These are phyloP conservation scores for Trypanosoma scelopori DNA, from an alignment of 208 protist genomes.

Conservation along the genomic window DNA sequence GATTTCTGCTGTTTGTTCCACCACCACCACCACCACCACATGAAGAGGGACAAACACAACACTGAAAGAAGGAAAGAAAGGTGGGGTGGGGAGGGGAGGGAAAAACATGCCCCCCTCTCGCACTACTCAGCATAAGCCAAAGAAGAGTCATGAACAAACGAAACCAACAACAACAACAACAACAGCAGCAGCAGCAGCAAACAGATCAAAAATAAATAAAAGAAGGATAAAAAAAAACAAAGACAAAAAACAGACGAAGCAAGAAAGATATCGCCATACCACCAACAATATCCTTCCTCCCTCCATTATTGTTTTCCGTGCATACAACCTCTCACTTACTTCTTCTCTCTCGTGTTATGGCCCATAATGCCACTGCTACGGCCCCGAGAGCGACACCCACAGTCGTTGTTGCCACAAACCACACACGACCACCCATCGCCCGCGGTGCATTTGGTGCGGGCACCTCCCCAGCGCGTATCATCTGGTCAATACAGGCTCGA, in stretches of 20 bases:
- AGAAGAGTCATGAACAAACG: no score
- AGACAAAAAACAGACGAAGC: not conserved
- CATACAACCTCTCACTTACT: slow-evolving; percentile 19
- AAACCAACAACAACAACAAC: no score
- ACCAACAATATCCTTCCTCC: not conserved
- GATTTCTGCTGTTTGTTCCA: no score
- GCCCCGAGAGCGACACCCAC: slow-evolving; percentile 26
- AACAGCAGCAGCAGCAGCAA: not conserved
- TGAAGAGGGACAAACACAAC: no score
- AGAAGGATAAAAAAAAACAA: slow-evolving; percentile 13
- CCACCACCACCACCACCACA: not conserved
- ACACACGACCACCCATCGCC: not conserved
- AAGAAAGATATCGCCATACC: slow-evolving; percentile 4
- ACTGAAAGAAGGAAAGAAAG: no score
- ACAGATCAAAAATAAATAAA: not conserved
- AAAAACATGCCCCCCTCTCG: no score
- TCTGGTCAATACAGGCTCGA: slow-evolving; percentile 60
- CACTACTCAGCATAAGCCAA: no score
- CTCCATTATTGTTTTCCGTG: not conserved
- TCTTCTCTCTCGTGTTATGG: slow-evolving; percentile 9
- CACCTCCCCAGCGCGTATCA: slow-evolving; percentile 57
- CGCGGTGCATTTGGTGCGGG: slow-evolving; percentile 19
- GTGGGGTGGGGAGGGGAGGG: no score
- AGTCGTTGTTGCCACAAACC: not conserved
- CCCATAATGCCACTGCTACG: slow-evolving; percentile 29